Evolutionary conservation across 2,329 filamentous ascomycete species (phyloP), one percentile per base, ranked within the genome.

Genomic region (Trichophyton mentagrophytes): DNA sequence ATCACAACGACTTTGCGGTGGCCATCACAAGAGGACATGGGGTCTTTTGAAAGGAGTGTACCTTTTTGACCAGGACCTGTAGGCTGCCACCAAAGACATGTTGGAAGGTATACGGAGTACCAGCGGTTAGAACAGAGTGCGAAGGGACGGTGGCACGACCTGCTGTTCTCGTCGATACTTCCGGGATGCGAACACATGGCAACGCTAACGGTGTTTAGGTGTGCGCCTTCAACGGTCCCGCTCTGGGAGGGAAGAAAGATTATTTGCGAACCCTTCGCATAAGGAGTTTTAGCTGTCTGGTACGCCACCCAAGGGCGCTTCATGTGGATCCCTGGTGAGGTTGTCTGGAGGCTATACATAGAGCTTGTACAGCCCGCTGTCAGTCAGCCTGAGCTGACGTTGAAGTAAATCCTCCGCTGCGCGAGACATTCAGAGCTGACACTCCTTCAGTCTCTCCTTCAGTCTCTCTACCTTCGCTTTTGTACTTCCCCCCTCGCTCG

Each of bases 171-270:
- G 49, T 55, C 13, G 27, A 55, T 55, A 27, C 49, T 55, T 55
- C n/a, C 49, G 49, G 49, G 25, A 55, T 27, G 49, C 49, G 27
- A 55, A 55, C 49, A 55, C 49, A 55, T 55, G 49, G 49, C 25
- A 55, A 36, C 13, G 27, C 49, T 55, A 55, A 36, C 49, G 36
- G 25, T 25, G 15, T 15, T 44, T 44, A 44, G 40, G 40, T 44
- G 40, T 55, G 20, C 27, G 49, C 11, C 30, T 55, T 36, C 30
- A 55, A 55, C 49, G 49, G 49, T 33, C 49, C 49, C 49, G 49
- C 49, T 11, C 13, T 55, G 8, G 13, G 15, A 33, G 25, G 30
- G 13, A 36, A 9, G 33, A 55, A 20, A 36, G 25, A 53, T 30
- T 33, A 47, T 33, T 30, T 53, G 11, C n/a, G 25, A 55, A 11